Evolutionary conservation across 345 rosid genomes (phyloP), one percentile per base, ranked within the genome.

Genomic region (Murraya koenigii): DNA sequence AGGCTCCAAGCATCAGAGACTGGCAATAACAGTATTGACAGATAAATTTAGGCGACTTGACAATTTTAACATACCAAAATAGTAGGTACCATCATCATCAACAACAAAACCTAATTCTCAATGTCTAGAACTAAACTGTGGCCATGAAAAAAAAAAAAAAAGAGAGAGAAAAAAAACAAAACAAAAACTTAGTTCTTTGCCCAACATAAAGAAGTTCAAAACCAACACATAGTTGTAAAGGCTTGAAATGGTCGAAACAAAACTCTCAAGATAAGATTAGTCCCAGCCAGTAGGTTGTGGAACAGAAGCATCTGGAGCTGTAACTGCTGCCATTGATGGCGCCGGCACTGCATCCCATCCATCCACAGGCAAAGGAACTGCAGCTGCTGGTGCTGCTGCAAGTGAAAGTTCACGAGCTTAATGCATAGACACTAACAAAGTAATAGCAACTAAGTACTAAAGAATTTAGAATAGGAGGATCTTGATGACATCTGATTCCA

Each of bases 291-390:
- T 66, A 19, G 85, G 7, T 75, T n/a, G 72, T 0, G 71, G 35
- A 8, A 71, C 47, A 14, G 83, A 2, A 22, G 4, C 22, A 17
- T 72, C 68, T 13, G 84, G 78, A 7, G 54, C 78, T 2, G 66
- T 13, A 49, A 66, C 38, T 32, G 14, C 66, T 0, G 78, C 49
- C 13, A 68, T 7, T 23, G 19, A 71, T 58, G 88, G 74, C 3
- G 87, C 84, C 7, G 88, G 80, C 25, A 41, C 84, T 0, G 81
- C 35, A 22, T 90, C 95, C 98, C 95, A 92, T 36, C 86, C 92
- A 36, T 79, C 88, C 0, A 69, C 69, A 33, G 80, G 61, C 35
- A 39, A 71, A 22, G 81, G 33, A 36, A 35, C 83, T 5, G 22
- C 22, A 15, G 6, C 52, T 47, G 52, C 5, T 2, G 52, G 4